These are phyloP conservation scores for Pseudogymnoascus sp. DNA, from an alignment of 2,329 filamentous ascomycete genomes.

Conservation along the genomic window DNA sequence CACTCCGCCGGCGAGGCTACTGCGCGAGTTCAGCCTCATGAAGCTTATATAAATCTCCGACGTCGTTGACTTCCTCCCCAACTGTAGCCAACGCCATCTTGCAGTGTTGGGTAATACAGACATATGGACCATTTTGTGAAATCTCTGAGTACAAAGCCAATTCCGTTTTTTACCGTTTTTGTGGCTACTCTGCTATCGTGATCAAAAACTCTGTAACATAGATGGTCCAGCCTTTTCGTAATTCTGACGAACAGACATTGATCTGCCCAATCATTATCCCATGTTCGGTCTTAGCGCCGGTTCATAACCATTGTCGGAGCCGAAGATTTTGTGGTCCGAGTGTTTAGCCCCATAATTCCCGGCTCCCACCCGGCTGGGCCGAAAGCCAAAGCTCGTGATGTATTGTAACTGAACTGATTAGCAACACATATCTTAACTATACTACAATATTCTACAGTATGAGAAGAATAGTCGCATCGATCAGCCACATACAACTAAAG, in stretches of 20 bases:
- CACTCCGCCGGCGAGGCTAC: background rate
- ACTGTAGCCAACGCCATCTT: background rate
- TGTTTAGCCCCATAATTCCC: conserved; percentile 6
- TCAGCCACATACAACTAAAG: no score
- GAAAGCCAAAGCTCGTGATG: conserved; percentile 32
- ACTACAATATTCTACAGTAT: no score
- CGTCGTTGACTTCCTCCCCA: background rate
- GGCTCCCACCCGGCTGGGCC: conserved; percentile 24
- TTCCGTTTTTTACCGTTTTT: background rate
- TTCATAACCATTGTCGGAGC: background rate
- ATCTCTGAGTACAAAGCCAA: background rate
- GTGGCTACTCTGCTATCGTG: background rate
- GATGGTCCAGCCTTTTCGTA: background rate
- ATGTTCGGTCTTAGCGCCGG: background rate
- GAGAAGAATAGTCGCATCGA: no score
- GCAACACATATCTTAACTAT: no score
- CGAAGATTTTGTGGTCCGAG: background rate
- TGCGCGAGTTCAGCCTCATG: background rate
- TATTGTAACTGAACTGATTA: conserved; percentile 26
- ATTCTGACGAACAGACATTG: background rate
- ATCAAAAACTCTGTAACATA: background rate
- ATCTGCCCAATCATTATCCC: background rate
- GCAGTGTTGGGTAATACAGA: background rate
- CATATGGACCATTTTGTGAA: background rate
- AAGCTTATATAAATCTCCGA: background rate